Evolutionary conservation across 2,329 filamentous ascomycete genomes (phyloP).

Genomic region (Phyllachora maydis): DNA sequence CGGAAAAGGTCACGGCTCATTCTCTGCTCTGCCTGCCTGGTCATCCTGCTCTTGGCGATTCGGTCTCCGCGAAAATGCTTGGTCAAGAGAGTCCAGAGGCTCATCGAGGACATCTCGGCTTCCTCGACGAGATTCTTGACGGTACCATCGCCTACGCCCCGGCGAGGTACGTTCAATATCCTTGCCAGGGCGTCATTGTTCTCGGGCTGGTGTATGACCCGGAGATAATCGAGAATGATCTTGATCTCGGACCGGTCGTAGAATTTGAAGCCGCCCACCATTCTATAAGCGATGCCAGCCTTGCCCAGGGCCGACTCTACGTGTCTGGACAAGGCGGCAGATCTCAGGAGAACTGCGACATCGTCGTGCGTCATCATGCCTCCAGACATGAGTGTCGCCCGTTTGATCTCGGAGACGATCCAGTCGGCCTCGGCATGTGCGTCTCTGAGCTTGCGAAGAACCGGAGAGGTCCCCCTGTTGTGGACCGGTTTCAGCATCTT

Average conservation of each 20-base stretch:
- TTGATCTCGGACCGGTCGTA: slow-evolving; percentile 86
- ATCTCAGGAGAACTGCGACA: slow-evolving; percentile 72
- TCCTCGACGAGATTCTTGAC: slow-evolving; percentile 56
- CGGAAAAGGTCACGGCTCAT: slow-evolving; percentile 27
- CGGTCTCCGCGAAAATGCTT: slow-evolving; percentile 30
- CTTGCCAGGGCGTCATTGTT: slow-evolving; percentile 74
- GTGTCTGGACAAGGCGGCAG: slow-evolving; percentile 62
- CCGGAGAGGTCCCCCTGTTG: slow-evolving; percentile 56
- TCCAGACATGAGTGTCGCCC: slow-evolving; percentile 50
- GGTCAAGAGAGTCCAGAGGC: slow-evolving; percentile 55
- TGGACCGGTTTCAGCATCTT: slow-evolving; percentile 70
- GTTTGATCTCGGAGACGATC: slow-evolving; percentile 69
- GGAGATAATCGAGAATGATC: slow-evolving; percentile 68
- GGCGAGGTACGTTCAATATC: slow-evolving; percentile 66
- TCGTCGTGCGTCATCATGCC: slow-evolving; percentile 54
- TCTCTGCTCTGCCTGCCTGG: slow-evolving; percentile 28
- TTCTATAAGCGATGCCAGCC: slow-evolving; percentile 67
- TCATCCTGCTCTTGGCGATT: slow-evolving; percentile 24
- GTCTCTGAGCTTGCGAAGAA: slow-evolving; percentile 53
- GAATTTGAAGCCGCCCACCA: slow-evolving; percentile 80
- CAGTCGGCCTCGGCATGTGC: slow-evolving; percentile 62
- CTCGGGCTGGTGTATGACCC: slow-evolving; percentile 64
- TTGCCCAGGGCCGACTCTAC: slow-evolving; percentile 69
- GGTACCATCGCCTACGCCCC: slow-evolving; percentile 64
- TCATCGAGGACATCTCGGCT: slow-evolving; percentile 46